Conservation (phyloP, 2,329 filamentous ascomycete genomes). For the Malbranchea zuffiana region DNA sequence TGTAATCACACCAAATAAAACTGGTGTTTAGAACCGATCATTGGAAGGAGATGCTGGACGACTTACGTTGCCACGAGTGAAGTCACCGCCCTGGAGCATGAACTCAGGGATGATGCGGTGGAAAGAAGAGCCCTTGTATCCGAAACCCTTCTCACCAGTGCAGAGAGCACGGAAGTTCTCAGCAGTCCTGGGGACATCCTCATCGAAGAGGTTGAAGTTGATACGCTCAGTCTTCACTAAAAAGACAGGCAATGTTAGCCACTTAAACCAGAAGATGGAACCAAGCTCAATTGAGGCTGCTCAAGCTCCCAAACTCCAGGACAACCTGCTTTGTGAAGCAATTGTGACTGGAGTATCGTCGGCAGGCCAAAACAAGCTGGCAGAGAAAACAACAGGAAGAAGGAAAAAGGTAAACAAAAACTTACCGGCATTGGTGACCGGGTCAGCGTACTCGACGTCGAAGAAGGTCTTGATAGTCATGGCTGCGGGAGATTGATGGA, state of each 20-base stretch:
- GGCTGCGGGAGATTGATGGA: slow-evolving; percentile 55
- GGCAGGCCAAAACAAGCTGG: background rate
- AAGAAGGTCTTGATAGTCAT: slow-evolving; percentile 72
- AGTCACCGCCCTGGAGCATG: slow-evolving; percentile 96
- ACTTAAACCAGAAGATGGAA: too few relatives aligned
- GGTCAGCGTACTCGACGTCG: slow-evolving; percentile 54
- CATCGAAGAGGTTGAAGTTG: slow-evolving; percentile 79
- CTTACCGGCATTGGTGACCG: slow-evolving; percentile 44
- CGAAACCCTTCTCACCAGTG: slow-evolving; percentile 69
- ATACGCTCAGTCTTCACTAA: slow-evolving; percentile 66
- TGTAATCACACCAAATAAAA: too few relatives aligned
- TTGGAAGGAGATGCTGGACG: background rate
- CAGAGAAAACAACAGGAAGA: slow-evolving; percentile 3
- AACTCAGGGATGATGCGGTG: slow-evolving; percentile 88
- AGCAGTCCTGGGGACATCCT: slow-evolving; percentile 76
- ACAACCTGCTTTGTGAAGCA: too few relatives aligned
- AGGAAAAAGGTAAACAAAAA: slow-evolving; percentile 6
- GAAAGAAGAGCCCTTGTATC: slow-evolving; percentile 74
- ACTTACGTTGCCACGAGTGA: slow-evolving; percentile 81
- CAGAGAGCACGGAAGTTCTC: slow-evolving; percentile 78
- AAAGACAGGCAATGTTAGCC: slow-evolving; percentile 12
- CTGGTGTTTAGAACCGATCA: too few relatives aligned
- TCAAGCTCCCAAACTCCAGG: too few relatives aligned
- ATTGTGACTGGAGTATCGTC: too few relatives aligned
- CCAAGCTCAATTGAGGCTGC: slow-evolving; percentile 5